A percentile compares a stretch with the other conserved stretches of the same genome.
Evolutionary conservation across 495 filamentous ascomycete genomes (phyloP).

Genomic region (Aspergillus biplanus): DNA sequence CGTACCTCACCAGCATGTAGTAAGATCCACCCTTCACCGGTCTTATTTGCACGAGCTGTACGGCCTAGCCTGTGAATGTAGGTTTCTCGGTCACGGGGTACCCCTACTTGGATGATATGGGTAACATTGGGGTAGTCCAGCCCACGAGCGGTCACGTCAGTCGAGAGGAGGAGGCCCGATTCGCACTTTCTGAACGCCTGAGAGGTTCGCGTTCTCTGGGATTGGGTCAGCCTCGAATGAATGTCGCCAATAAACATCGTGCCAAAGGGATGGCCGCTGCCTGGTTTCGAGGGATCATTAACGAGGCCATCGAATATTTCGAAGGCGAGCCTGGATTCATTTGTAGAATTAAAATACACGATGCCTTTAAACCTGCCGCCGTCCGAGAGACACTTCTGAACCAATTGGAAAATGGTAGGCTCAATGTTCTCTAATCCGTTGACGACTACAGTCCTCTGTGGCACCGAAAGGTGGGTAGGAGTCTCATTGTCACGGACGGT

Average conservation of each 20-base stretch:
- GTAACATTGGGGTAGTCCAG: constrained; percentile 79
- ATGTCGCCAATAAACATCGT: constrained; percentile 64
- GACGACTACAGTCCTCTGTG: constrained; percentile 71
- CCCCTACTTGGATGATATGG: constrained; percentile 71
- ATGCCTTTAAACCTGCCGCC: constrained; percentile 87
- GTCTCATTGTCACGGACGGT: constrained; percentile 79
- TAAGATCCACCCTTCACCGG: constrained; percentile 81
- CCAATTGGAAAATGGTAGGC: constrained; percentile 77
- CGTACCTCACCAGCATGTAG: constrained; percentile 61
- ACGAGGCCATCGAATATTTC: constrained; percentile 61
- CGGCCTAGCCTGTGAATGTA: constrained; percentile 78
- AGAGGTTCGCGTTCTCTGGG: constrained; percentile 64
- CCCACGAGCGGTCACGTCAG: constrained; percentile 92
- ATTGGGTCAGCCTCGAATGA: constrained; percentile 78
- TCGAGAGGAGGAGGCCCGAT: constrained; percentile 81
- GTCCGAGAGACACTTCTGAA: constrained; percentile 48
- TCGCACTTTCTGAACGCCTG: constrained; percentile 66
- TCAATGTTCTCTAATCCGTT: constrained; percentile 74
- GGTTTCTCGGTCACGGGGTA: constrained; percentile 62
- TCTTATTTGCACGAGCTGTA: constrained; percentile 73
- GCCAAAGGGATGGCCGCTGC: constrained; percentile 47
- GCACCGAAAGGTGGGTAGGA: constrained; percentile 81
- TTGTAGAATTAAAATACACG: constrained; percentile 82
- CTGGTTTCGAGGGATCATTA: constrained; percentile 26
- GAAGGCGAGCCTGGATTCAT: constrained; percentile 65